Conservation (phyloP, 2,329 filamentous ascomycete species). For the Aspergillus spinulosporus region DNA sequence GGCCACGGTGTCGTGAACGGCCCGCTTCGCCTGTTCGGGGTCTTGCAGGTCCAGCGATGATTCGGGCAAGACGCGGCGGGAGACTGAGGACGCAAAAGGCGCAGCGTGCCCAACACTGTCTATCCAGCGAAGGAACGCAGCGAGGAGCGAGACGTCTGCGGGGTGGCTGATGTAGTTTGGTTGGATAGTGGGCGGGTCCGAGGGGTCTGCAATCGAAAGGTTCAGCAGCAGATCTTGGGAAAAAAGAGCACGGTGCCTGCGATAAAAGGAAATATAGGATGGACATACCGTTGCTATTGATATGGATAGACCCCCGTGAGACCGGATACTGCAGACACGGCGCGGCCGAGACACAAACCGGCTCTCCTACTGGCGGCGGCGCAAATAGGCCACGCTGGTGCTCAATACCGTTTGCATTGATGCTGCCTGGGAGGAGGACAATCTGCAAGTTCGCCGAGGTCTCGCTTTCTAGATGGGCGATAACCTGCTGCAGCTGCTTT, state of each 20-base stretch:
- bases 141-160: constrained; percentile 22
- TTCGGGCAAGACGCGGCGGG: constrained; percentile 14
- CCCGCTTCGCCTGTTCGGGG: constrained; percentile 15
- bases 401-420: constrained; percentile 5
- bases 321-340: constrained; percentile 25
- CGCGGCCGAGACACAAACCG: constrained; percentile 15
- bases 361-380: background rate
- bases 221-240: too few species aligned
- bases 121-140: constrained; percentile 22
- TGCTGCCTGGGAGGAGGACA: background rate
- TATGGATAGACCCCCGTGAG: constrained; percentile 25
- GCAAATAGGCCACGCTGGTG: constrained; percentile 17
- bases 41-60: constrained; percentile 19
- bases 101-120: constrained; percentile 18
- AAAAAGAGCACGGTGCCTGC: too few species aligned
- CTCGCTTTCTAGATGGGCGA: constrained; percentile 12
- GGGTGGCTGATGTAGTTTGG: constrained; percentile 21
- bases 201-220: constrained; percentile 17
- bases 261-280: too few species aligned
- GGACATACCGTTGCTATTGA: constrained; percentile 10
- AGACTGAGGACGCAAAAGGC: constrained; percentile 5
- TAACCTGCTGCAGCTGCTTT: constrained; percentile 7
- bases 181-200: constrained; percentile 19
- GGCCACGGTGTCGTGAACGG: constrained; percentile 16
- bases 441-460: constrained; percentile 7